Conservation (phyloP, 371 early-diverging fungal genomes). For the Mortierella sp. region DNA sequence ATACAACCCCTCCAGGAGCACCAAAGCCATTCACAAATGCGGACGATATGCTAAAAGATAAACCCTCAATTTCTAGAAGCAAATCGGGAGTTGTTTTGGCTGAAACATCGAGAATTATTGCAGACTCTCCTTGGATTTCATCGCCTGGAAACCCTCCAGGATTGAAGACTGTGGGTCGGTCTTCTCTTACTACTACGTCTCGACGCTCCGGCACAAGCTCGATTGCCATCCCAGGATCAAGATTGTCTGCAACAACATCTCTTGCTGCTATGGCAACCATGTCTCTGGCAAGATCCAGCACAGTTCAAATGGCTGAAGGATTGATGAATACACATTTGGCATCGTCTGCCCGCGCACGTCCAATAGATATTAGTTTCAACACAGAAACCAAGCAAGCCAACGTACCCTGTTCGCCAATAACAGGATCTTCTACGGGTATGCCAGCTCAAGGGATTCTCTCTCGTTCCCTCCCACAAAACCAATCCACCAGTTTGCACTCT, state of each 20-base stretch:
- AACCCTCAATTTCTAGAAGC: slow-evolving; percentile 28
- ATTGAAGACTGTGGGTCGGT: slow-evolving; percentile 8
- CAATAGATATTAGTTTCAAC: slow-evolving; percentile 37
- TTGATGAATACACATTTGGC: neutral
- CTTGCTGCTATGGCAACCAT: slow-evolving; percentile 40
- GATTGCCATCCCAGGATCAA: slow-evolving; percentile 20
- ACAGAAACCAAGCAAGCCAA: neutral
- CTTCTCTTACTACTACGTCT: slow-evolving; percentile 7
- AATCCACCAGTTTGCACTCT: neutral
- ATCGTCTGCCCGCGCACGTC: slow-evolving; percentile 4
- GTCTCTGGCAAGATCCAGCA: slow-evolving; percentile 37
- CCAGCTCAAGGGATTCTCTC: slow-evolving; percentile 23
- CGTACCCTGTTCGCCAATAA: slow-evolving; percentile 2
- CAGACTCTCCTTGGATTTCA: slow-evolving; percentile 46
- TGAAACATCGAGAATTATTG: slow-evolving; percentile 39
- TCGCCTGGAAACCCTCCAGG: slow-evolving; percentile 16
- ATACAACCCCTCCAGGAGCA: slow-evolving; percentile 1
- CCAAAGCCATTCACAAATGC: neutral
- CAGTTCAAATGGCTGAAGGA: slow-evolving; percentile 21
- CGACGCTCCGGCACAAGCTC: slow-evolving; percentile 13
- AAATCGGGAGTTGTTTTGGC: slow-evolving; percentile 38
- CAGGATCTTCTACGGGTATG: slow-evolving; percentile 12
- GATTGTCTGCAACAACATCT: slow-evolving; percentile 36
- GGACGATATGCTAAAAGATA: slow-evolving; percentile 7
- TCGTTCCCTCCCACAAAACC: slow-evolving; percentile 22